Base-by-base conservation (phyloP, 140 eudicot genomes). In the Senecio squalidus region DNA sequence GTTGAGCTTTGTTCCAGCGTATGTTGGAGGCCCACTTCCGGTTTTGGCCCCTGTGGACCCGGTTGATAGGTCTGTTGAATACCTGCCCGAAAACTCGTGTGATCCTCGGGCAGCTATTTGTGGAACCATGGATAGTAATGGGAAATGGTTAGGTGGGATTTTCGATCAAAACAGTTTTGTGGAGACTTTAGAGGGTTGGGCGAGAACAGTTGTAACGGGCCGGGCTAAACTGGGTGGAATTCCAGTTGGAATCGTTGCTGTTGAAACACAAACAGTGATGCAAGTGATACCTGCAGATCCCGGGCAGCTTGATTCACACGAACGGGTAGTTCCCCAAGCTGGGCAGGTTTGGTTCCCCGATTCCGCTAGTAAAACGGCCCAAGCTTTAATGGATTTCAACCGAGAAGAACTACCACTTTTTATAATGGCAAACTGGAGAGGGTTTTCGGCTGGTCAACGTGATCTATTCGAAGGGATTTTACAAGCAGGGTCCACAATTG, bases 331-430 rank as follows among this genome's bases (percentile, higher is more conserved):
- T 14, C 99, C 99, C 7, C 99, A 93, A 78, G 99, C 99, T 0
- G 99, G 99, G 33, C 99, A 93, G 74, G 99, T 93, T 1, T 93
- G 99, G 99, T 93, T 93, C 63, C 99, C 99, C 2, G 99, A 93
- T 64, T 93, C 99, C 1, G 99, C 99, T 5, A 70, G 74, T 13
- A 93, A 93, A 64, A 93, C 99, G 0, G 96, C 99, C n/a, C 99
- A 93, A 69, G 99, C 99, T 1, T 58, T 93, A 71, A 79, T 88
- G 95, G 99, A 93, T 59, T 93, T 93, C 44, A 93, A 93, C 73
- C 66, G 90, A 24, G 99, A 93, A 71, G 99, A 82, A 81, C 85
- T 88, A 14, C 99, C 99, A 4, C 83, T 93, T 45, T 88, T 93
- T 77, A 84, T 93, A 58, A 78, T 93, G 73, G 99, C 99, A 2